Evolutionary conservation across 305 asterid genomes (phyloP), one percentile per base, ranked within the genome.

Genomic region (Stenogyne calaminthoides): DNA sequence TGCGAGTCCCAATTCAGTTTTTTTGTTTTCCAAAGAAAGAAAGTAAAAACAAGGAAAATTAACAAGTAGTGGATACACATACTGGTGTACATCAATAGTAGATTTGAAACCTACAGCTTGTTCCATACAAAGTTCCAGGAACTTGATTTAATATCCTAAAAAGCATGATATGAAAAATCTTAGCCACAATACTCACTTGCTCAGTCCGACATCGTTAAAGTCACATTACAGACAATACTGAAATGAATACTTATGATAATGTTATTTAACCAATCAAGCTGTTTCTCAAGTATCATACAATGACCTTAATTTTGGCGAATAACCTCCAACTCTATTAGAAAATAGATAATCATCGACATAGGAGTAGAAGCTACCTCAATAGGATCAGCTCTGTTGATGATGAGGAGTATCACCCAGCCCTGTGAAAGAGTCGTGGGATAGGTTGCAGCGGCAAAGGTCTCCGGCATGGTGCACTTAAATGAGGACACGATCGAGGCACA

Each of bases 401-500:
- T 42, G 57, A 93, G 80, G 49, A 70, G 80, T 61, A 65, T 83
- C n/a, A 89, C 95, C 80, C 78, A 88, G 55, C 88, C 83, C 18
- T 67, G 76, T 68, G 82, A 69, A 88, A 84, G 74, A 90, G 78
- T 52, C 75, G 76, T 47, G 84, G 61, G 16, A 67, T 64, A 64
- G 90, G 51, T 63, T 39, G 34, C 16, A 74, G 77, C 51, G 6
- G 77, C 76, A 83, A 25, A 92, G 42, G 58, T 88, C 96, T 37
- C 96, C 96, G 18, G 90, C 85, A 47, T 81, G 87, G 71, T 72
- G 76, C 97, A 93, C 89, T 74, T 90, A 93, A 3, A 85, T 71
- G 18, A 93, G 91, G 76, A 89, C 90, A 54, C 83, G 88, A 29
- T 84, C 85, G 6, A 93, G 88, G 80, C 96, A 90, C 84, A 91